Evolutionary conservation across 768 basidiomycete genomes (phyloP), one percentile per base, ranked within the genome.

Genomic region (Lactarius deliciosus): DNA sequence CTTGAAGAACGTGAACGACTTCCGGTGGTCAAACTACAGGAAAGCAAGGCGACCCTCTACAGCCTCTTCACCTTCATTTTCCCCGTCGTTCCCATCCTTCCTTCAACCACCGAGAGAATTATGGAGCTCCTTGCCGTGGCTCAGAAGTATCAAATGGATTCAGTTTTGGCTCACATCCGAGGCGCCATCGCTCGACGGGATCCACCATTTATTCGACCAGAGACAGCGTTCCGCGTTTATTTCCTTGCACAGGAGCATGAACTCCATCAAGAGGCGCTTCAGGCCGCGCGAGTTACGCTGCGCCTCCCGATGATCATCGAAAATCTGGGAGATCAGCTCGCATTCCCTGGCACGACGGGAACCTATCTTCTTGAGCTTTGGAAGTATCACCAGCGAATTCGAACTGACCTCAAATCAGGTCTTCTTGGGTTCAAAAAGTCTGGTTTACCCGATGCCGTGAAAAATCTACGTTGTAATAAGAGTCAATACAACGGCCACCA

Each of bases 11-110:
- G 13, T 13, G 25, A 25, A 28, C 13, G 5, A 5, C 22, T 53
- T 16, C 50, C 50, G 25, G 50, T 53, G 0, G 13, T 67, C 30
- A 22, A 59, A 4, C 34, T 67, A 4, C 41, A 20, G 2, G 57
- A 67, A 43, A 63, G 15, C 13, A 41, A 50, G 5, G 13, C 6
- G 5, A 63, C 50, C 40, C 57, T 63, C 30, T 22, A 41, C 34
- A 36, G 3, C 32, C 66, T 67, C 30, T 41, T 67, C 57, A 67
- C 66, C 6, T 63, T 67, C 20, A 45, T 63, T 9, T 55, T 67
- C 22, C 62, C 57, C 13, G 50, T 63, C 25, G 2, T 32, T 4
- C 38, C 53, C 10, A 0, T 45, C 50, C 22, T 63, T 10, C 66
- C 53, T 18, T 9, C 57, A 0, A 55, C 25, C 15, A 22, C 40